phyloP scores from a whole-genome alignment of 495 filamentous ascomycete species.

The Aspergillus incahuasiensis region DNA sequence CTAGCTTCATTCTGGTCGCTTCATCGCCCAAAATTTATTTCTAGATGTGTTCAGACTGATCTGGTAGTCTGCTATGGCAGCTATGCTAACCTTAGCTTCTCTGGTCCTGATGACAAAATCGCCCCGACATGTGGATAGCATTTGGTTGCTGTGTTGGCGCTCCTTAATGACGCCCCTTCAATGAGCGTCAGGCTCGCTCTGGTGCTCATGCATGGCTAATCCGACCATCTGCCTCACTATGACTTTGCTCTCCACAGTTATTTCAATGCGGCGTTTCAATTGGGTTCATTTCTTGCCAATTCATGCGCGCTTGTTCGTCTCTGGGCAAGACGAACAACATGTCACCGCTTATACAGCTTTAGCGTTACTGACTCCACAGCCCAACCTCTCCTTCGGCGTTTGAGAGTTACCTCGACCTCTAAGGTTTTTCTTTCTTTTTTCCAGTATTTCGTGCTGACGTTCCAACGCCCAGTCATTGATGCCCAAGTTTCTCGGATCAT shows the following conservation, averaged over 20 bases:
- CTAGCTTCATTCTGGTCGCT: background rate
- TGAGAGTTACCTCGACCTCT: background rate
- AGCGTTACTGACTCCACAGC: slow-evolving; percentile 23
- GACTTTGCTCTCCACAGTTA: slow-evolving; percentile 21
- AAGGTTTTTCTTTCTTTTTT: slow-evolving; percentile 6
- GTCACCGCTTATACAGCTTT: slow-evolving; percentile 28
- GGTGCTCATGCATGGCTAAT: slow-evolving; percentile 23
- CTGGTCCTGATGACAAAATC: background rate
- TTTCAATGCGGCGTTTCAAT: slow-evolving; percentile 14
- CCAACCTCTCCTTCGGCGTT: slow-evolving; percentile 13
- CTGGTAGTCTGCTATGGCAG: background rate
- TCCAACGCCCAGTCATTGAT: slow-evolving; percentile 29
- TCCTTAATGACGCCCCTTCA: slow-evolving; percentile 11
- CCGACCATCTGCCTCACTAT: slow-evolving; percentile 23
- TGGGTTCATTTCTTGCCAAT: slow-evolving; percentile 19
- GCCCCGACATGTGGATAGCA: slow-evolving; percentile 10
- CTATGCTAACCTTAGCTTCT: background rate
- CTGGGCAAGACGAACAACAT: slow-evolving; percentile 33
- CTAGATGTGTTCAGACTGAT: slow-evolving; percentile 1
- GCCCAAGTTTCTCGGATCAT: slow-evolving; percentile 33
- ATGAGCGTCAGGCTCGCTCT: slow-evolving; percentile 18
- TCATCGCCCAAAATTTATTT: slow-evolving; percentile 7
- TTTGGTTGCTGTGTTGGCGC: slow-evolving; percentile 25
- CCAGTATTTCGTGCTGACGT: slow-evolving; percentile 18
- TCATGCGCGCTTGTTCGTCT: slow-evolving; percentile 23